phyloP scores from a whole-genome alignment of 2,329 filamentous ascomycete genomes.

The Furcasterigmium furcatum region DNA sequence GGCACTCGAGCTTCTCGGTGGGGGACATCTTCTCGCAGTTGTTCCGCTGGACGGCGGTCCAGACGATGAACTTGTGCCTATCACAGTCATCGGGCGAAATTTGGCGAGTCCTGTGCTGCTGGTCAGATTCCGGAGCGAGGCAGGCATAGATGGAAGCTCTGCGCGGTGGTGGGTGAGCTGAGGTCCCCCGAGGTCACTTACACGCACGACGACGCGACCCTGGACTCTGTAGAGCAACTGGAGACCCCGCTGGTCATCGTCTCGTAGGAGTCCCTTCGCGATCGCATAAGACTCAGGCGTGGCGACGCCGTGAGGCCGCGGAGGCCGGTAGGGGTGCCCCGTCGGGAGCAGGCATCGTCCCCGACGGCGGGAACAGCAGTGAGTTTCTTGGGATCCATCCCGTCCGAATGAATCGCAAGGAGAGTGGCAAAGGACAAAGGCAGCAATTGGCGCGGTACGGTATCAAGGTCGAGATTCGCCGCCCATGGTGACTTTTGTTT shows the following conservation, averaged over 20 bases:
- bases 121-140: constrained; percentile 3
- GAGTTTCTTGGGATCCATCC: constrained; percentile 27
- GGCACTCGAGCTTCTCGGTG: constrained; percentile 47
- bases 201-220: constrained; percentile 23
- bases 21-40: constrained; percentile 41
- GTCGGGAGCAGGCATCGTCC: constrained; percentile 17
- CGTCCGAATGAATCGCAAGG: not conserved
- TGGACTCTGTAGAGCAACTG: constrained; percentile 15
- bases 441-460: not conserved
- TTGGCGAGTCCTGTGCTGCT: constrained; percentile 34
- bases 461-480: not conserved
- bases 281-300: constrained; percentile 25
- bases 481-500: not conserved
- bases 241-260: constrained; percentile 10
- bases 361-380: constrained; percentile 15
- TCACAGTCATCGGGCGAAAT: constrained; percentile 46
- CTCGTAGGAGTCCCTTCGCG: constrained; percentile 23
- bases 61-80: constrained; percentile 52
- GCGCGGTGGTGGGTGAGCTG: not conserved
- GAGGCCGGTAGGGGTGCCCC: constrained; percentile 24
- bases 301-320: constrained; percentile 26
- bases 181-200: constrained; percentile 18
- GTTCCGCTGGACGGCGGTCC: constrained; percentile 54
- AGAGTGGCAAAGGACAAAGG: not conserved
- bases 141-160: too few relatives aligned